Evolutionary conservation across 139 green algal genomes (phyloP), one percentile per base, ranked within the genome.

Genomic region (Coelastrella sp.): DNA sequence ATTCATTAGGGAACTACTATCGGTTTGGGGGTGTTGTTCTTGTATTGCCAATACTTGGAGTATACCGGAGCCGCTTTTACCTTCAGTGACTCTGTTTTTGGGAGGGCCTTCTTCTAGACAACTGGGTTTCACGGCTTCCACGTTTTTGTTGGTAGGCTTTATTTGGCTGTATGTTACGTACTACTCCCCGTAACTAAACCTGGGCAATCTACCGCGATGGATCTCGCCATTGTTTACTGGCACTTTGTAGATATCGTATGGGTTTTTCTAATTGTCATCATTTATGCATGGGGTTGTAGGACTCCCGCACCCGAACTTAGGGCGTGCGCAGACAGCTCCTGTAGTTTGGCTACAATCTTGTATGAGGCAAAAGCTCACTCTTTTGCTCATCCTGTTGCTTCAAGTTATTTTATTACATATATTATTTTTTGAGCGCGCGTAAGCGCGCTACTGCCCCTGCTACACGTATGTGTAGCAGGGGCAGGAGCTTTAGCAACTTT

Each of bases 201-300:
- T 41, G 4, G 3, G 30, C 41, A 59, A 15, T 7, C 15, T 23
- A 23, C 35, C 25, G 41, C 71, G 5, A 7, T 63, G 4, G 43
- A 62, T 40, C 25, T 79, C 7, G 11, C 4, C n/a, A 41, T 25
- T 27, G 5, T 79, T 2, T 79, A 79, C 63, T 79, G 71, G 71
- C 71, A 79, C 43, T 79, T 79, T 79, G 71, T 79, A 11, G 71
- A 79, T n/a, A 35, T 79, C 27, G 71, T 79, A 6, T 79, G 71
- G 71, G 71, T 63, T 30, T 25, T 43, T 17, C 6, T 64, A 13
- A 30, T 43, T 7, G 17, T 34, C 3, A 23, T 64, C 4, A 7
- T 63, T 27, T 79, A 79, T 59, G 30, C 63, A 27, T 79, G 71
- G 71, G 71, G 71, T 37, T 6, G 71, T 30, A n/a, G 25, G 30